Base-by-base conservation (phyloP, 176 grass and related monocot genomes). In the Aegilops longissima region DNA sequence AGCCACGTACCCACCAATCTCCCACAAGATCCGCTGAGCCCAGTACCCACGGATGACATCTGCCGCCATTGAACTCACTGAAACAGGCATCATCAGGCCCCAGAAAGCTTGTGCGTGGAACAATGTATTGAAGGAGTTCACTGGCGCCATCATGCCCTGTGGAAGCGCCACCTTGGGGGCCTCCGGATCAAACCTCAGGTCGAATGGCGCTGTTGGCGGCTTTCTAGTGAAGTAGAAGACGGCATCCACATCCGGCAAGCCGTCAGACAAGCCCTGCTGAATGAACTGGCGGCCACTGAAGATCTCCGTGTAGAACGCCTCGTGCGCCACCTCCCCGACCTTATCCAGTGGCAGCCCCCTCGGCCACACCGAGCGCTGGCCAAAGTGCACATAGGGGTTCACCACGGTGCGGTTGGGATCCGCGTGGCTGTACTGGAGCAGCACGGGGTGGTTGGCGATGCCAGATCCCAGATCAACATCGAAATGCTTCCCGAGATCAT, bases 181-280 rank as follows among this genome's bases (percentile, higher is more conserved):
- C 77, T 94, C 90, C 1, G 93, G 84, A 76, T 99, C 97, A 52
- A 99, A 99, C 25, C 90, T 92, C 12, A 94, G 87, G 90, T 94
- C 90, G 5, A 96, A 92, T 4, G 76, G 89, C 0, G 90, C 42
- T 0, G 90, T 90, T 6, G 91, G 93, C 0, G 97, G 95, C 81
- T 99, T 99, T 58, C 97, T 92, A 33, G 97, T 99, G 89, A 94
- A 91, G 90, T 99, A 99, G 83, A 99, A 99, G 21, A 99, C 85
- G 2, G 97, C 90, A 83, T 99, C 97, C 3, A 99, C 92, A 87
- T 99, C 97, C 0, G 97, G 97, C 89, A 99, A 78, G 1, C 97
- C 97, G 5, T 99, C 92, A 11, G 97, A 99, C 27, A 99, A 65
- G 4, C 97, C 97, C 69, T 99, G 97, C 90, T 99, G 97, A 82